Conservation (phyloP, 2,329 filamentous ascomycete genomes). For the Hypoxylon sp. region DNA sequence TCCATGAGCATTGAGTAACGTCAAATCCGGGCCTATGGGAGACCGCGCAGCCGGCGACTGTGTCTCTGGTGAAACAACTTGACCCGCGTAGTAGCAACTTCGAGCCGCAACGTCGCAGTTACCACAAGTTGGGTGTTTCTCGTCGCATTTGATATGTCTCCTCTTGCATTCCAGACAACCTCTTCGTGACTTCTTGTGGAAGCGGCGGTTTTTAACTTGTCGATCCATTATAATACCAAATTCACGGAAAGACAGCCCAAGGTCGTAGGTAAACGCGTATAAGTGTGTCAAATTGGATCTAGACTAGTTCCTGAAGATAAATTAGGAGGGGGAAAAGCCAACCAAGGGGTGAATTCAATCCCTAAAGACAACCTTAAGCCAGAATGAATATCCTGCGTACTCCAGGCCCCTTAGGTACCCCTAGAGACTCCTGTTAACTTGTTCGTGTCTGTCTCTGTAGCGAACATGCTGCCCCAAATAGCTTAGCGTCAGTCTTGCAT, state of each 20-base stretch:
- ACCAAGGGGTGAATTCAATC: background rate
- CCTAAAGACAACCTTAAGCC: background rate
- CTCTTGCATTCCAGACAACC: constrained; percentile 17
- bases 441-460: too few relatives aligned
- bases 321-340: background rate
- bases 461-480: background rate
- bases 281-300: background rate
- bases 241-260: background rate
- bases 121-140: constrained; percentile 4
- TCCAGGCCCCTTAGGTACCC: background rate
- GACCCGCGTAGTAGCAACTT: background rate
- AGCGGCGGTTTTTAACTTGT: constrained; percentile 4
- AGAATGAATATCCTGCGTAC: background rate
- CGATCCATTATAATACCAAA: constrained; percentile 8
- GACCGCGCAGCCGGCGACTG: background rate
- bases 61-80: background rate
- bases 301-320: background rate
- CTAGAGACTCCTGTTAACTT: background rate
- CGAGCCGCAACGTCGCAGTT: constrained; percentile 9
- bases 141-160: constrained; percentile 18
- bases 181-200: constrained; percentile 10
- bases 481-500: constrained; percentile 2
- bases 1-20: background rate
- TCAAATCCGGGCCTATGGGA: background rate
- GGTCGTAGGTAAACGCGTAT: background rate